Conservation (phyloP, 2,329 filamentous ascomycete species). For the Xylariaceae sp. region DNA sequence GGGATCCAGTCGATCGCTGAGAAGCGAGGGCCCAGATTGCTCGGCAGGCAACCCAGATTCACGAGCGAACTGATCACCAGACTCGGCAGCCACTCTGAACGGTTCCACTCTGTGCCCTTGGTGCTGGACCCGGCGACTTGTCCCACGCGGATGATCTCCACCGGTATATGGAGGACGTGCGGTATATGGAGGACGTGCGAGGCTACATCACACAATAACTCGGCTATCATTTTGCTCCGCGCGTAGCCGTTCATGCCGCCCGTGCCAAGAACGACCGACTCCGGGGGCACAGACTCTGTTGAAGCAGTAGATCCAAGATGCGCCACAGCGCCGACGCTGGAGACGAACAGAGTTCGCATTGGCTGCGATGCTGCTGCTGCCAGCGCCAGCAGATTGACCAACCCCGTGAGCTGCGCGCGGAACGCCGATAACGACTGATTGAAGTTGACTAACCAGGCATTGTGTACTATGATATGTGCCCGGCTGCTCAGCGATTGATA, state of each 20-base stretch:
- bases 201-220: background rate
- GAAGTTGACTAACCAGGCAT: constrained; percentile 23
- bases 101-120: background rate
- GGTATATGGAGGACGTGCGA: background rate
- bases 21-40: background rate
- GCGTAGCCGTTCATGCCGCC: background rate
- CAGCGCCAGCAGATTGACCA: constrained; percentile 18
- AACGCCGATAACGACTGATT: constrained; percentile 18
- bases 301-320: background rate
- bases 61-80: background rate
- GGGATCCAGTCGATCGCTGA: background rate
- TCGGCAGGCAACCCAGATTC: background rate
- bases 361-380: background rate
- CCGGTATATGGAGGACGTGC: background rate
- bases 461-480: constrained; percentile 19
- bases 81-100: background rate
- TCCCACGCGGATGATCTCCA: background rate
- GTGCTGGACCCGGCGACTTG: background rate
- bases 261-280: background rate
- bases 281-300: background rate
- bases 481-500: constrained; percentile 12
- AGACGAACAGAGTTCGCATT: constrained; percentile 18
- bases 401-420: constrained; percentile 15
- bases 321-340: constrained; percentile 17
- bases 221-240: background rate